A percentile compares a stretch with the other conserved stretches of the same genome.
These are phyloP conservation scores for Botryotinia convoluta DNA, from an alignment of 2,329 filamentous ascomycete genomes.

Conservation along the genomic window DNA sequence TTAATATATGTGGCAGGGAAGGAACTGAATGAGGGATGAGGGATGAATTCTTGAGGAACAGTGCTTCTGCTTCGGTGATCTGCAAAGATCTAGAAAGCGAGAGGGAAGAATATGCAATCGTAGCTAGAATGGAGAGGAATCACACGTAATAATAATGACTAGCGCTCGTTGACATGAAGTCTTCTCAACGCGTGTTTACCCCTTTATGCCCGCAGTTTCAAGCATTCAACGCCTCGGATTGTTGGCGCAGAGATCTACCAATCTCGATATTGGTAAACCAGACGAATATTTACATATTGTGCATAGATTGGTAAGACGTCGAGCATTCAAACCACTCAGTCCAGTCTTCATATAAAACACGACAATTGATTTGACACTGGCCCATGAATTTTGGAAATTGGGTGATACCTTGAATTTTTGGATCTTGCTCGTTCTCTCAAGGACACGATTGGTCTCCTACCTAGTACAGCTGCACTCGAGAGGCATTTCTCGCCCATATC, in stretches of 20 bases:
- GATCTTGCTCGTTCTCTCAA: neutral
- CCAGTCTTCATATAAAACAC: neutral
- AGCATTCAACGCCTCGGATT: neutral
- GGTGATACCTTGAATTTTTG: neutral
- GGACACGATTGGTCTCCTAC: too few species aligned
- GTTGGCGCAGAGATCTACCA: neutral
- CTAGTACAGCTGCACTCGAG: too few species aligned
- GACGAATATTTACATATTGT: neutral
- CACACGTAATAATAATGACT: neutral
- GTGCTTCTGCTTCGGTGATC: neutral
- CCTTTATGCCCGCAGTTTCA: neutral
- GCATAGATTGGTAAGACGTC: neutral
- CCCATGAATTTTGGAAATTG: neutral
- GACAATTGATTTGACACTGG: neutral
- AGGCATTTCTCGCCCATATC: too few species aligned
- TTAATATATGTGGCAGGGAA: neutral
- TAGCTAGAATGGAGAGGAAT: neutral
- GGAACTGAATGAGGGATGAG: too few species aligned
- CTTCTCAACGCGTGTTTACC: neutral
- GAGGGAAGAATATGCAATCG: neutral
- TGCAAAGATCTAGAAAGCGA: neutral
- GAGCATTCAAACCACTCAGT: neutral
- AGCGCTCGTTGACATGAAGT: neutral
- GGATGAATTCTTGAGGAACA: rapidly evolving
- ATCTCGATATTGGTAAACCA: neutral